Percentiles rank a stretch among this genome's conserved stretches.
Evolutionary conservation across 495 filamentous ascomycete genomes (phyloP).

Genomic region (Aspergillus ostianus): DNA sequence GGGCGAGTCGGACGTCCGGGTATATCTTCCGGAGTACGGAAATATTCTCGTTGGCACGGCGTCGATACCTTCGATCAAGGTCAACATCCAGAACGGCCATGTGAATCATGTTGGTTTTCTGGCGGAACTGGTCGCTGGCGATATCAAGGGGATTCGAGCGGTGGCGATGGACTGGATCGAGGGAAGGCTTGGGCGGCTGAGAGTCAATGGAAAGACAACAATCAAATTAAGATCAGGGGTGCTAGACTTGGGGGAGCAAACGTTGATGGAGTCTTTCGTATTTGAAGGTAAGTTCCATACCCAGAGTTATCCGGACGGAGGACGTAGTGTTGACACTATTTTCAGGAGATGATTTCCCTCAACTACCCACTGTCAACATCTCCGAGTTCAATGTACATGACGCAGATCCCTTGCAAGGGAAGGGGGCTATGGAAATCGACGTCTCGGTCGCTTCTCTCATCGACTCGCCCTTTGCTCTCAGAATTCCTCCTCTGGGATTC

Average conservation of each 20-base stretch:
- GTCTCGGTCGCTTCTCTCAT: conserved; percentile 67
- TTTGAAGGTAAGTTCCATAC: conserved; percentile 72
- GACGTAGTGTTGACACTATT: background rate
- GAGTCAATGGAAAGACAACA: conserved; percentile 65
- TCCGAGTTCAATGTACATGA: conserved; percentile 74
- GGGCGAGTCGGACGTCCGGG: conserved; percentile 64
- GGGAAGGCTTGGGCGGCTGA: conserved; percentile 66
- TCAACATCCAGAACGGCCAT: conserved; percentile 74
- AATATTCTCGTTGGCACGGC: conserved; percentile 77
- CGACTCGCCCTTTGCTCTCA: conserved; percentile 69
- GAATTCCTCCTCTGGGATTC: conserved; percentile 77
- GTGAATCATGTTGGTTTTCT: conserved; percentile 75
- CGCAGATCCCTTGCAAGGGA: conserved; percentile 42
- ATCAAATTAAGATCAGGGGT: conserved; percentile 74
- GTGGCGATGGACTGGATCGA: conserved; percentile 87
- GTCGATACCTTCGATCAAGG: conserved; percentile 64
- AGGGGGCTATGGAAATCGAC: conserved; percentile 73
- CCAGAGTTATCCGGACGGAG: conserved; percentile 3
- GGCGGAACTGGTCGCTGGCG: conserved; percentile 69
- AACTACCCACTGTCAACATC: conserved; percentile 75
- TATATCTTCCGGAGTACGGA: conserved; percentile 82
- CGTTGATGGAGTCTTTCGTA: conserved; percentile 63
- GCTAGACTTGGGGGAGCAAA: conserved; percentile 70
- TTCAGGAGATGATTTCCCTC: conserved; percentile 64
- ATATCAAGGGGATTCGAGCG: conserved; percentile 72